Conservation (phyloP, 345 rosid genomes). For the Syzygium jambos region DNA sequence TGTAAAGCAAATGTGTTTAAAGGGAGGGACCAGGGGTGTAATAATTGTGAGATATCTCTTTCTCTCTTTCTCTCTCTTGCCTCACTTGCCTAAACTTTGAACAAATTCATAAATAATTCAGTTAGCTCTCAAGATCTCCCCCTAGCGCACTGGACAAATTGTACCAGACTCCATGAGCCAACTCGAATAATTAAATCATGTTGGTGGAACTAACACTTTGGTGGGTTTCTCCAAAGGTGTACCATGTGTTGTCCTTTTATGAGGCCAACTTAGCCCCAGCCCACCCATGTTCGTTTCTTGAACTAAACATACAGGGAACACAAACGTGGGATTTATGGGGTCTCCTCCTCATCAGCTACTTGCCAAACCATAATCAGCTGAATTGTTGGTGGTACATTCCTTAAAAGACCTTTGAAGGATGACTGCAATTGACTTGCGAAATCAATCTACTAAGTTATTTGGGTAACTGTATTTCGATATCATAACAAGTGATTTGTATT, state of each 20-base stretch:
- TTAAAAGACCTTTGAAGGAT: neutral
- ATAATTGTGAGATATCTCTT: neutral
- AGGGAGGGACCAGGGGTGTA: neutral
- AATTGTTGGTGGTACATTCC: neutral
- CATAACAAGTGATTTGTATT: neutral
- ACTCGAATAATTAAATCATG: conserved; percentile 2
- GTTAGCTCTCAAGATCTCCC: conserved; percentile 11
- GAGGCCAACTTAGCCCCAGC: neutral
- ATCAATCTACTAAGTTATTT: neutral
- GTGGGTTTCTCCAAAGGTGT: neutral
- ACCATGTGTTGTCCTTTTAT: neutral
- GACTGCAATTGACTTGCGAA: neutral
- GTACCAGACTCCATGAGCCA: conserved; percentile 7
- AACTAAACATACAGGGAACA: neutral
- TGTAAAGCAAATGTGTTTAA: conserved; percentile 19
- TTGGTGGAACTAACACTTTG: conserved; percentile 16
- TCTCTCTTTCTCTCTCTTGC: neutral
- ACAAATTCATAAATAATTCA: neutral
- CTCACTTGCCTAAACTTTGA: neutral
- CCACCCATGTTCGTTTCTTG: neutral
- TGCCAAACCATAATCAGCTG: neutral
- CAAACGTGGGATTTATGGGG: neutral
- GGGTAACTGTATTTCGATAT: neutral
- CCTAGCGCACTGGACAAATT: conserved; percentile 3
- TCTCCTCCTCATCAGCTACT: neutral